Base-by-base conservation (phyloP, 164 flowering plant genomes). In the Saururus chinensis region DNA sequence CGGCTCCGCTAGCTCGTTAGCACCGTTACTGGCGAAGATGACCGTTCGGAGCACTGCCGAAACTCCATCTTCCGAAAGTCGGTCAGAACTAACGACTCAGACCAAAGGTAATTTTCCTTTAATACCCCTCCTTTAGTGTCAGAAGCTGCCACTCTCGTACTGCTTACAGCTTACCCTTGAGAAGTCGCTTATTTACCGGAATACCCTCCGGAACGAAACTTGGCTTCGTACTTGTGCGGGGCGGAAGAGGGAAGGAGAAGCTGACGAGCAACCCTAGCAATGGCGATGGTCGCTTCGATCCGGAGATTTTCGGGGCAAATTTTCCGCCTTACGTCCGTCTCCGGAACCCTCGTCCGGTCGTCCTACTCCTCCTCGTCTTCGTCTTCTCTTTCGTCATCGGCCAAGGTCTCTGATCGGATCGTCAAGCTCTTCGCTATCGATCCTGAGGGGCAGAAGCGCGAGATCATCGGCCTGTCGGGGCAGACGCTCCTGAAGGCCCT, bases 381-480 rank as follows among this genome's bases (percentile, higher is more conserved):
- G 13, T 10, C 81, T 9, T 53, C 75, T 30, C 51, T 77, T 4
- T 51, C 82, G 19, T 24, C 78, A 42, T 76, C 87, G 60, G 72
- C 72, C 51, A 90, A 90, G 60, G 99, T 93, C 66, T 59, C 99
- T 30, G 99, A 93, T 58, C 87, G 95, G 17, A 81, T 90, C 76
- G 92, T 93, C 22, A 88, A 90, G 66, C 77, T 93, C 66, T 81
- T 65, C 73, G 97, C 95, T 7, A 79, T 88, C 68, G 97, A 90
- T 58, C 73, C 59, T 58, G 85, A 82, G 10, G 99, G 99, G 17
- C 7, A 74, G 30, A 90, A 82, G 77, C 85, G 82, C n/a, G 84
- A 85, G 67, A 64, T 95, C 53, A 42, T 82, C 3, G 99, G 99
- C 0, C 83, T 93, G 35, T 25, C 92, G 0, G 99, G 96, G 23